Evolutionary conservation across 495 filamentous ascomycete species (phyloP).

Genomic region (Halenospora varia): DNA sequence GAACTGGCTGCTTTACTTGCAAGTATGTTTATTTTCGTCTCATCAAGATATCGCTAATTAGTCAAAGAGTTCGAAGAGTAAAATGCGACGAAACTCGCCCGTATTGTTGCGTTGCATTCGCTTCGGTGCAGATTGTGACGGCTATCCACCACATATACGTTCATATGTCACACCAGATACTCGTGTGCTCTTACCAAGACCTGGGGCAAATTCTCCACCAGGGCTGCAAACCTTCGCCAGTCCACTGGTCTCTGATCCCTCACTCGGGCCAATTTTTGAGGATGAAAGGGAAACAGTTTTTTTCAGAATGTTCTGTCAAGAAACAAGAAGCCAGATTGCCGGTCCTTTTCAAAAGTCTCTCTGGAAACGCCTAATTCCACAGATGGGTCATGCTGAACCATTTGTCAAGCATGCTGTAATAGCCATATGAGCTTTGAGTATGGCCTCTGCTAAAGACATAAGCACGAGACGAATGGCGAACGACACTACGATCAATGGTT

Average conservation of each 20-base stretch:
- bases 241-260: not conserved
- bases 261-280: not conserved
- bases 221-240: not conserved
- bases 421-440: slow-evolving; percentile 12
- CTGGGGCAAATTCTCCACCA: not conserved
- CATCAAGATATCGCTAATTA: not conserved
- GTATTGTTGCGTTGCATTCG: slow-evolving; percentile 22
- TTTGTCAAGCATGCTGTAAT: slow-evolving; percentile 10
- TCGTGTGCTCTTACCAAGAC: not conserved
- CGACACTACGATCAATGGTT: not conserved
- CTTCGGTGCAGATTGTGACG: slow-evolving; percentile 12
- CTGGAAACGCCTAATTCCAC: slow-evolving; percentile 13
- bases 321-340: not conserved
- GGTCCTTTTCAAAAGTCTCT: slow-evolving; percentile 6
- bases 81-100: slow-evolving; percentile 27
- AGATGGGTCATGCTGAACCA: slow-evolving; percentile 7
- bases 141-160: slow-evolving; percentile 2
- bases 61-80: slow-evolving; percentile 16
- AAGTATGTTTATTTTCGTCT: slow-evolving; percentile 18
- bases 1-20: slow-evolving; percentile 30
- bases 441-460: not conserved
- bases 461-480: not conserved
- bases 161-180: not conserved
- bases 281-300: not conserved
- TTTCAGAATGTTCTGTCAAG: slow-evolving; percentile 7